Evolutionary conservation across 495 filamentous ascomycete genomes (phyloP), one percentile per base, ranked within the genome.

Genomic region (Aspergillus sparsus): DNA sequence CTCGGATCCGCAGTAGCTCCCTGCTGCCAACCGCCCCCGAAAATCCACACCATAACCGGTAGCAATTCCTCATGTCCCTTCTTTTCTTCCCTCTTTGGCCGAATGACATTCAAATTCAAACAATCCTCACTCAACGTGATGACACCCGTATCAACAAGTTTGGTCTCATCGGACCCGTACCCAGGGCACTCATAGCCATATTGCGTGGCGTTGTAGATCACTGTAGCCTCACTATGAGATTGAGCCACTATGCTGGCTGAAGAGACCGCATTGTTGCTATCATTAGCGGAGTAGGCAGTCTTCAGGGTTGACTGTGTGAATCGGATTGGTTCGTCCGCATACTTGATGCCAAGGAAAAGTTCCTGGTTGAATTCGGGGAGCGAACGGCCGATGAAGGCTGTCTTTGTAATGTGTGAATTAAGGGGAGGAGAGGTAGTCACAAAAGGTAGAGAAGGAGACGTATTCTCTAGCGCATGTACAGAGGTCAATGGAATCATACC

Each of bases 21-120:
- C 55, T 75, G 68, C 59, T 66, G 55, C 71, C 73, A 88, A 6
- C 79, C 83, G 52, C 87, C 86, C 15, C 85, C 88, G 63, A 83
- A 85, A 55, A 90, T 89, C 84, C 85, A 89, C 32, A 87, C 71
- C 53, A 85, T 73, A 21, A 89, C 82, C 3, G 87, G 87, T 0
- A 89, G 71, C 52, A 83, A 78, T 6, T 81, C 75, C 13, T 68
- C 70, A 1, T 69, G 65, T 37, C 63, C 74, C 49, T 71, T 78
- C n/a, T 27, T 27, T 27, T 27, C 21, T 27, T 66, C 39, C 16
- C 77, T 81, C 4, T 68, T 60, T 7, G 87, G 86, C 13, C 85
- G 79, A 35, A 86, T 73, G 9, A 90, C 75, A 62, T 88, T 89
- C 53, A 90, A 64, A 58, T 82, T 87, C 16, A 88, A 70, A 62